These are phyloP conservation scores for Penicillium sp. DNA, from an alignment of 2,329 filamentous ascomycete genomes.

Conservation along the genomic window DNA sequence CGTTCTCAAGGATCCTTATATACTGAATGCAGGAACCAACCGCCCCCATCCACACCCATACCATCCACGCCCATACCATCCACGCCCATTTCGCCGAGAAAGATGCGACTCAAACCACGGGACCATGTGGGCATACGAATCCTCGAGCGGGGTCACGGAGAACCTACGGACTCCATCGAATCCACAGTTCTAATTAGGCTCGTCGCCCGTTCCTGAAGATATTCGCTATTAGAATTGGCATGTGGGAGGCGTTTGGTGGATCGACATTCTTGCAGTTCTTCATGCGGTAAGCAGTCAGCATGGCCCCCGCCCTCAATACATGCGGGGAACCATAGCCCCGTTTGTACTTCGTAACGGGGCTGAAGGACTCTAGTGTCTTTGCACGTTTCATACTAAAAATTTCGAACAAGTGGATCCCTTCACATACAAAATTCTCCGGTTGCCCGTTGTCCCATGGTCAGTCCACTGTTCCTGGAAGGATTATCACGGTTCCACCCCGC, in stretches of 20 bases:
- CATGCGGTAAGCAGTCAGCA: conserved; percentile 9
- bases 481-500: background rate
- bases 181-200: background rate
- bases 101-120: background rate
- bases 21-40: background rate
- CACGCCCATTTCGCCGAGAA: background rate
- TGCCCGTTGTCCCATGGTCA: background rate
- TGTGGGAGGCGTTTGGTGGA: conserved; percentile 15
- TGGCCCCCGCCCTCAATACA: background rate
- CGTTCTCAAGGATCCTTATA: background rate
- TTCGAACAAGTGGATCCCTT: background rate
- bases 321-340: background rate
- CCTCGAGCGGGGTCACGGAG: conserved; percentile 6
- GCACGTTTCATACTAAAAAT: background rate
- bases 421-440: background rate
- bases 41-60: background rate
- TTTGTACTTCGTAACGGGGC: background rate
- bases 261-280: conserved; percentile 20
- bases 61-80: no score
- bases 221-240: conserved; percentile 7
- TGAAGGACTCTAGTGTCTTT: background rate
- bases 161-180: background rate
- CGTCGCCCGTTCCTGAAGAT: conserved; percentile 7
- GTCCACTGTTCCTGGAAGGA: background rate
- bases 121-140: background rate